These are phyloP conservation scores for Apiotrichum akiyoshidainum DNA, from an alignment of 1,284 basidiomycete genomes.

Conservation along the genomic window DNA sequence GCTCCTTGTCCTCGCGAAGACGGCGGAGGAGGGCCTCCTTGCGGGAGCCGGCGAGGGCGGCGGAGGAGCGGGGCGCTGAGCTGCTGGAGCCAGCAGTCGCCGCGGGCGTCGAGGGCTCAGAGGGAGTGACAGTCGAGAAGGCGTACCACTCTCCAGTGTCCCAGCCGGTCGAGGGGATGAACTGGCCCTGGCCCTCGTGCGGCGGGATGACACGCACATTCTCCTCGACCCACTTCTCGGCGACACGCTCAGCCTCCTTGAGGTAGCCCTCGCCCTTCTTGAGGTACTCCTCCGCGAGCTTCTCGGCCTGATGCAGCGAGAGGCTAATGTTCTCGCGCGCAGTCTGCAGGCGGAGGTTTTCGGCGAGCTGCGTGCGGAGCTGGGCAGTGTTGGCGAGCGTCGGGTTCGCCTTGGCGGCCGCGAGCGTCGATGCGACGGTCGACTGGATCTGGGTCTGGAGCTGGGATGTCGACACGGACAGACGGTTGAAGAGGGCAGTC, in stretches of 20 bases:
- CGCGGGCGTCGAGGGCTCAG: conserved; percentile 1
- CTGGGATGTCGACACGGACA: conserved; percentile 37
- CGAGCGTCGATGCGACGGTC: conserved; percentile 58
- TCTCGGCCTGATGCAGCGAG: conserved; percentile 68
- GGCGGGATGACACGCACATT: conserved; percentile 88
- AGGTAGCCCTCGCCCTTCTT: conserved; percentile 67
- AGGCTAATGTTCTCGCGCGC: conserved; percentile 46
- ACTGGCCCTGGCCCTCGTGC: conserved; percentile 53
- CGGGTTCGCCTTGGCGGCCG: conserved; percentile 57
- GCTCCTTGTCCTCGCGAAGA: conserved; percentile 69
- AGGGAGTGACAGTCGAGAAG: conserved; percentile 41
- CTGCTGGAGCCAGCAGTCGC: neutral
- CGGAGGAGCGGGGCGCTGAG: conserved; percentile 9
- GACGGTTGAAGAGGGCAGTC: conserved; percentile 30
- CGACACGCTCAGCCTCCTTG: conserved; percentile 58
- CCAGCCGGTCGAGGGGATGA: conserved; percentile 59
- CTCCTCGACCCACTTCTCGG: conserved; percentile 59
- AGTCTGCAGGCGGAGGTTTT: conserved; percentile 60
- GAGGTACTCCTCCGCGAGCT: conserved; percentile 64
- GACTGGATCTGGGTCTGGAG: conserved; percentile 55
- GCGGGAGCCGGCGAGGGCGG: conserved; percentile 51
- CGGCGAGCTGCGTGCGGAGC: conserved; percentile 62
- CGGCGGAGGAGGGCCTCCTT: conserved; percentile 73
- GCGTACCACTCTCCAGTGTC: conserved; percentile 81
- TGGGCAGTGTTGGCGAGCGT: conserved; percentile 42